phyloP scores from a whole-genome alignment of 129 eudicot genomes.

The Centrapalus pauciflorus region DNA sequence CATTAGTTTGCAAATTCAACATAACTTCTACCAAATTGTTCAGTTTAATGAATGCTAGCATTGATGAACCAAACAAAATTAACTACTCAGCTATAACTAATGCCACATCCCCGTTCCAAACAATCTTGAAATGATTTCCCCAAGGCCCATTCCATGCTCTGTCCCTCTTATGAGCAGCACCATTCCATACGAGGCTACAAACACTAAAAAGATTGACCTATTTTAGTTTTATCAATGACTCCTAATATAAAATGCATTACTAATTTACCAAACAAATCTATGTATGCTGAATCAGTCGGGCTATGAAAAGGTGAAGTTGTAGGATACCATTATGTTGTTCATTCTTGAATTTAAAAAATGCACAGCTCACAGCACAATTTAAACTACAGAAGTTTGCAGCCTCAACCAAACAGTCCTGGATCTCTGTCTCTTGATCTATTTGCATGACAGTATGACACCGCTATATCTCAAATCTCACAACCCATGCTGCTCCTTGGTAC shows the following conservation, averaged over 20 bases:
- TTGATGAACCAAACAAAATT: not conserved
- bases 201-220: not conserved
- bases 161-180: not conserved
- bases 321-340: not conserved
- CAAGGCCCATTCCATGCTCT: not conserved
- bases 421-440: too few relatives aligned
- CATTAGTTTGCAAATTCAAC: not conserved
- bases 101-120: not conserved
- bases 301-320: not conserved
- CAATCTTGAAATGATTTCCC: not conserved
- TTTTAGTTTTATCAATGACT: not conserved
- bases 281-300: not conserved
- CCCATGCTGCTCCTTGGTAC: not conserved
- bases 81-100: not conserved
- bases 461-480: too few relatives aligned
- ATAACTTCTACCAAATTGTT: not conserved
- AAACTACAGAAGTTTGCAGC: not conserved
- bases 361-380: not conserved
- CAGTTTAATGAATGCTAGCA: not conserved
- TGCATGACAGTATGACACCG: too few relatives aligned
- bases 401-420: not conserved
- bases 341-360: not conserved
- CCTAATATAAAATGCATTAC: not conserved
- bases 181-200: not conserved
- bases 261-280: not conserved